Evolutionary conservation across 495 filamentous ascomycete genomes (phyloP), one percentile per base, ranked within the genome.

Genomic region (Ascodesmis nigricans): DNA sequence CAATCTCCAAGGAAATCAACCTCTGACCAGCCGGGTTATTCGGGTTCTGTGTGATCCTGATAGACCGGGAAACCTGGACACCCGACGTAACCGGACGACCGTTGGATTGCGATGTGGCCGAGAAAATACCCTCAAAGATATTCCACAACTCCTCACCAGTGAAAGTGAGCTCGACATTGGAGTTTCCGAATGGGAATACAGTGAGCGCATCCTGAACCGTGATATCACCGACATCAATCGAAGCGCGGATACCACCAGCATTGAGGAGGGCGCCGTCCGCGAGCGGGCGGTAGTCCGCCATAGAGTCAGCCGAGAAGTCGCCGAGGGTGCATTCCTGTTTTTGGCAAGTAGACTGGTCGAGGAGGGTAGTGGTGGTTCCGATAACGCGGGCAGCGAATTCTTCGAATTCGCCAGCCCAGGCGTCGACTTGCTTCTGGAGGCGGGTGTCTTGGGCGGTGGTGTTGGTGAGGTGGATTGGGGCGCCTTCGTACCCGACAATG

Each of bases 141-240:
- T 54, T 49, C 63, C 63, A 65, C 0, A 71, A 46, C 29, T 58
- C 47, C 6, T 53, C 42, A 18, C 65, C 66, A 0, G 54, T 46
- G 19, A 64, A 48, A 0, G 29, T 38, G 6, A 66, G 31, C 36
- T 64, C 60, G 4, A 65, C 64, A 2, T 69, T 54, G 11, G 63
- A 52, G 44, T 69, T 70, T 31, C 59, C 56, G 39, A 71, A 71
- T 6, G 66, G 67, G 40, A 69, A 71, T 1, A 62, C 53, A 0
- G 63, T 67, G 5, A 69, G 47, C 0, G 69, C 59, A 28, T 67
- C 57, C 10, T 65, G 64, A 4, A 63, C 54, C 2, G 63, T 71
- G 38, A 70, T 61, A 14, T 48, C 36, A n/a, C 17, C 66, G 1
- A 37, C 45, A 28, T 65, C 63, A 32, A 71, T 69, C 11, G 59